Base-by-base conservation (phyloP, 2,329 filamentous ascomycete genomes). In the Aspergillaceae sp. region DNA sequence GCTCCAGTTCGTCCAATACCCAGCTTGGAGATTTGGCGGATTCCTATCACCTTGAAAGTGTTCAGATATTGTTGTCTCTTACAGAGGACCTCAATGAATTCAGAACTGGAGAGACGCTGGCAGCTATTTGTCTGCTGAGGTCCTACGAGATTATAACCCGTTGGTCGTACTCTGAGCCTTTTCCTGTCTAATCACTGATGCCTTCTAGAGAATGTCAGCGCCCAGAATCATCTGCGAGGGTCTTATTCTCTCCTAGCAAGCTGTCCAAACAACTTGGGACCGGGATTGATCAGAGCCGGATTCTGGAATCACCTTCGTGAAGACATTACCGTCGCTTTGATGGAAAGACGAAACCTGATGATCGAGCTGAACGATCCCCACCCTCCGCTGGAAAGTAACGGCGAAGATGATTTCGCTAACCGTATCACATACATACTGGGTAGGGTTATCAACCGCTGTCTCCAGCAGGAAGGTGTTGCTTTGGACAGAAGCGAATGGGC, bases 261-360 rank as follows among this genome's bases (percentile, higher is more conserved):
- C 4, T 55, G 58, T 5, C 41, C 55, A 32, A 44, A 57, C 3
- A 49, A 56, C 0, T 36, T 55, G 1, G 52, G 55, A 0, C 48
- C 56, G 2, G 61, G 61, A 0, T 52, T 76, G 0, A 50, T 66
- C 2, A 61, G 61, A 3, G 67, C 72, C 1, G 73, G 73, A 0
- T 72, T 73, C 45, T 76, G 73, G 74, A 77, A 76, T 48, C 75
- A 75, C 44, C 62, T 76, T 0, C 66, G 74, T 1, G 73, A 76
- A 53, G 73, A 77, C 34, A 75, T 77, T n/a, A 76, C 74, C 0
- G 73, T 75, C n/a, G 72, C 72, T n/a, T 53, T 77, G 1, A 74
- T 72, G 36, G 61, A 69, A 34, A 55, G 60, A 4, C 69, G 68
- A 26, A 62, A 62, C 0, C 51, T 74, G 1, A 73, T 72, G 50